Percentiles rank a stretch among this genome's conserved stretches.
Evolutionary conservation across 345 rosid genomes (phyloP).

Genomic region (Excoecaria cochinchinensis): DNA sequence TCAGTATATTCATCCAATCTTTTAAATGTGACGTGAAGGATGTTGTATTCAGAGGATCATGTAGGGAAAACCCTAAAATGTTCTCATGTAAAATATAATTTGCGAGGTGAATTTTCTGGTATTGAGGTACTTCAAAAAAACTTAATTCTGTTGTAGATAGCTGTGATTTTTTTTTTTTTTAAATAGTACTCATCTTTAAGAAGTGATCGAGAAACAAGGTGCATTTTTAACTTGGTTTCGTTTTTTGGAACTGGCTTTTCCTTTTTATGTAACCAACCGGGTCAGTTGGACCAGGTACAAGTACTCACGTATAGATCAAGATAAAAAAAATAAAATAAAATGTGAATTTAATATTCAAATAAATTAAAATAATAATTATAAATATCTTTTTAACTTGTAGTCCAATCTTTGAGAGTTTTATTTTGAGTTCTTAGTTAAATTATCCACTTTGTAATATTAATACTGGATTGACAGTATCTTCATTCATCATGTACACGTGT

Average conservation of each 20-base stretch:
- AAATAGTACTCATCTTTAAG: neutral
- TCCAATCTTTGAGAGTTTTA: too few species aligned
- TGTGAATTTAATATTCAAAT: too few species aligned
- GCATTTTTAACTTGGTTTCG: neutral
- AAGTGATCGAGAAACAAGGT: neutral
- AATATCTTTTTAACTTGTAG: too few species aligned
- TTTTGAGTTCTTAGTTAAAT: too few species aligned
- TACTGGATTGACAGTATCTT: too few species aligned
- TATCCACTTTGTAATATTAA: too few species aligned
- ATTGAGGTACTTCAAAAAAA: slow-evolving; percentile 5
- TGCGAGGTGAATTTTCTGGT: slow-evolving; percentile 27
- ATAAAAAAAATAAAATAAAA: too few species aligned
- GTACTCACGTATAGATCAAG: too few species aligned
- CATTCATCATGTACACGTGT: too few species aligned
- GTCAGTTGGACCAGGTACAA: too few species aligned
- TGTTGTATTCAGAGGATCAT: slow-evolving; percentile 17
- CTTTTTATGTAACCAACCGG: neutral
- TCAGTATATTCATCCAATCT: slow-evolving; percentile 24
- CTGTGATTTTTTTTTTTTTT: slow-evolving; percentile 11
- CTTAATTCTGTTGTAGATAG: slow-evolving; percentile 17
- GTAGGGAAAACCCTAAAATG: slow-evolving; percentile 21
- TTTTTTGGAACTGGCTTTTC: neutral
- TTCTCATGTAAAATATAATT: slow-evolving; percentile 14
- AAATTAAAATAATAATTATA: too few species aligned
- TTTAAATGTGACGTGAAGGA: slow-evolving; percentile 22